Evolutionary conservation across 108 stramenopile species (phyloP).

Genomic region (Discostella stelligeroides): DNA sequence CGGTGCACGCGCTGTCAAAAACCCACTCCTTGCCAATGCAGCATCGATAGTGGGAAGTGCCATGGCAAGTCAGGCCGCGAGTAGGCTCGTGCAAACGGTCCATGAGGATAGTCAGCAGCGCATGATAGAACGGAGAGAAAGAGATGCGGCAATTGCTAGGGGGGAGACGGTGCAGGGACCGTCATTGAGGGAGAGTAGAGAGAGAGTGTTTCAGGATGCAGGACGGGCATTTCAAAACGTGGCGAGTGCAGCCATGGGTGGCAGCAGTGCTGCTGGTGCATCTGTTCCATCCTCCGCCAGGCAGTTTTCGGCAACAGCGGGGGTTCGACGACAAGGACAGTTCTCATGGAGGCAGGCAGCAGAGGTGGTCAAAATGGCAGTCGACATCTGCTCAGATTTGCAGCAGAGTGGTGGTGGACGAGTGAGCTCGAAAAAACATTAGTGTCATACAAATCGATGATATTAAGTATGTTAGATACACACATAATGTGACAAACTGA

Average conservation of each 20-base stretch:
- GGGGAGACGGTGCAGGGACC: conserved; percentile 62
- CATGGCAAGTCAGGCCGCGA: conserved; percentile 64
- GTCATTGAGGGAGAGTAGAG: conserved; percentile 13
- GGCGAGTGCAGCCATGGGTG: conserved; percentile 15
- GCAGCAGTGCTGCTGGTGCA: not conserved
- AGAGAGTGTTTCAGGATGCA: conserved; percentile 30
- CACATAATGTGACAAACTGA: not conserved
- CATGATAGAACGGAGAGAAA: conserved; percentile 55
- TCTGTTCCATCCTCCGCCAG: no score
- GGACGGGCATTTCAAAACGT: conserved; percentile 23
- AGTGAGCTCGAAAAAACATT: not conserved
- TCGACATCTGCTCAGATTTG: conserved; percentile 14
- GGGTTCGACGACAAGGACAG: conserved; percentile 4
- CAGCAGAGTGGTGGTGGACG: not conserved
- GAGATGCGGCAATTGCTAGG: conserved; percentile 47
- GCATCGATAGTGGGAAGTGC: conserved; percentile 60
- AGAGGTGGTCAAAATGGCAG: conserved; percentile 10
- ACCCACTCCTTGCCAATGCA: conserved; percentile 52
- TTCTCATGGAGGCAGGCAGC: conserved; percentile 24
- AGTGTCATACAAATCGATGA: not conserved
- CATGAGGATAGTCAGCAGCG: conserved; percentile 65
- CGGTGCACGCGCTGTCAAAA: conserved; percentile 36
- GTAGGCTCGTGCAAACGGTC: conserved; percentile 44
- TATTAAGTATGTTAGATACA: no score
- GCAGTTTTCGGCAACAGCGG: not conserved